Conservation (phyloP, 1,284 basidiomycete genomes). For the Naganishia liquefaciens region DNA sequence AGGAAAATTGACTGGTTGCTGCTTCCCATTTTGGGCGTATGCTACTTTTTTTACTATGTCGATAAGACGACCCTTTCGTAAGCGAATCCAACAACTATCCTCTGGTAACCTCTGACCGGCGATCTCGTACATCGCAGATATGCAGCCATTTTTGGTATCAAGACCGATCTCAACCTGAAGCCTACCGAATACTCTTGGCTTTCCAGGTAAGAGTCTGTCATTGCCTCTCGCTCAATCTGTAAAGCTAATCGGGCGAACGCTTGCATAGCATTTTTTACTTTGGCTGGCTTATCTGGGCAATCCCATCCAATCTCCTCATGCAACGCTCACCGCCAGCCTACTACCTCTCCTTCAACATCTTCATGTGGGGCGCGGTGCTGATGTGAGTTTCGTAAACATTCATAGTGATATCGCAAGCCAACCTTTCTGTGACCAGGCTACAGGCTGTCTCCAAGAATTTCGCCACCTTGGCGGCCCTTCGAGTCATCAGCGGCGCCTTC, state of each 20-base stretch:
- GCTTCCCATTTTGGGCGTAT: conserved; percentile 46
- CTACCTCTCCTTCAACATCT: conserved; percentile 57
- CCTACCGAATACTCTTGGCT: conserved; percentile 51
- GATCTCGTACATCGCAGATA: conserved; percentile 37
- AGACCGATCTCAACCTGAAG: conserved; percentile 47
- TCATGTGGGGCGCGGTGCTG: conserved; percentile 55
- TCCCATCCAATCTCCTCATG: conserved; percentile 58
- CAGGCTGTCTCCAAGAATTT: conserved; percentile 57
- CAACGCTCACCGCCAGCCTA: conserved; percentile 56
- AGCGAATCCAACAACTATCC: not conserved
- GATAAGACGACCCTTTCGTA: conserved; percentile 46
- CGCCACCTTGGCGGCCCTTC: conserved; percentile 53
- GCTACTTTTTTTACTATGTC: conserved; percentile 51
- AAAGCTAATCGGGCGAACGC: not conserved
- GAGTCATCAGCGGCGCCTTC: conserved; percentile 55
- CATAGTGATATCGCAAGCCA: not conserved
- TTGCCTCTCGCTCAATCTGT: not conserved
- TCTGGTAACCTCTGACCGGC: conserved; percentile 8
- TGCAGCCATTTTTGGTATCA: conserved; percentile 52
- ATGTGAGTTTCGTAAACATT: conserved; percentile 36
- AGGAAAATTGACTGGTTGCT: conserved; percentile 37
- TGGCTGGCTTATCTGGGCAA: conserved; percentile 58
- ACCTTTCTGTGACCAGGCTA: conserved; percentile 44
- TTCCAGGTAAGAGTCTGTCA: conserved; percentile 35
- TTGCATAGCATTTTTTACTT: conserved; percentile 55